Percentiles rank a stretch among this genome's conserved stretches.
Evolutionary conservation across 2,329 filamentous ascomycete species (phyloP).

Genomic region (Thielaviopsis cerberus): DNA sequence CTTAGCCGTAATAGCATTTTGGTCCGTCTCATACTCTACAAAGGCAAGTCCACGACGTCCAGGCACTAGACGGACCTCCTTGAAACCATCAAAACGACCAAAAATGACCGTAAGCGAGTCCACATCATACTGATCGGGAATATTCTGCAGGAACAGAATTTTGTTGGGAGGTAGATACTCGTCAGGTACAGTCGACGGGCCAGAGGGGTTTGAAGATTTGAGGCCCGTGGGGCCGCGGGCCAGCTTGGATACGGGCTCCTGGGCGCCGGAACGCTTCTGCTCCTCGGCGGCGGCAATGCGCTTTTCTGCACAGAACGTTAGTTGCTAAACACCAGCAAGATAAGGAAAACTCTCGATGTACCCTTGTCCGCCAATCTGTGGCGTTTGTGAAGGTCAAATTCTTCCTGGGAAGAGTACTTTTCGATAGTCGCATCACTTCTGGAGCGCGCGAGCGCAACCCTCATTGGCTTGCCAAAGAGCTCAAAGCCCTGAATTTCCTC

Average conservation of each 20-base stretch:
- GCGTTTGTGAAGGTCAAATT: constrained; percentile 72
- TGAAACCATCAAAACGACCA: constrained; percentile 79
- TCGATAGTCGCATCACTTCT: constrained; percentile 76
- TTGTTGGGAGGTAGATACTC: constrained; percentile 97
- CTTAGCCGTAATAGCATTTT: constrained; percentile 79
- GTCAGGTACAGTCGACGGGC: constrained; percentile 68
- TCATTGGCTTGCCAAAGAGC: constrained; percentile 80
- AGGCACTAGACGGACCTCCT: constrained; percentile 77
- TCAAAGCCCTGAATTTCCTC: constrained; percentile 86
- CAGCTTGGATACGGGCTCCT: constrained; percentile 38
- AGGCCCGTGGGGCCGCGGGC: constrained; percentile 44
- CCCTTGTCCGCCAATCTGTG: constrained; percentile 77
- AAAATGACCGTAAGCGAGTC: constrained; percentile 68
- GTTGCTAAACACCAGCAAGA: constrained; percentile 21
- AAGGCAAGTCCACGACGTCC: constrained; percentile 80
- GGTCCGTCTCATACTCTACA: constrained; percentile 84
- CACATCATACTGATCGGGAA: constrained; percentile 71
- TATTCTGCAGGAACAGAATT: constrained; percentile 81
- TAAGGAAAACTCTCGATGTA: constrained; percentile 22
- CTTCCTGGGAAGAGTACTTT: constrained; percentile 53
- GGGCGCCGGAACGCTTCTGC: constrained; percentile 43
- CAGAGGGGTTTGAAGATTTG: constrained; percentile 53
- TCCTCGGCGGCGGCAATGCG: constrained; percentile 59
- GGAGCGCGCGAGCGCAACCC: constrained; percentile 62
- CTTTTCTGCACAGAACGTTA: constrained; percentile 39